Evolutionary conservation across 371 early-diverging fungal genomes (phyloP).

Genomic region (Ordospora colligata): DNA sequence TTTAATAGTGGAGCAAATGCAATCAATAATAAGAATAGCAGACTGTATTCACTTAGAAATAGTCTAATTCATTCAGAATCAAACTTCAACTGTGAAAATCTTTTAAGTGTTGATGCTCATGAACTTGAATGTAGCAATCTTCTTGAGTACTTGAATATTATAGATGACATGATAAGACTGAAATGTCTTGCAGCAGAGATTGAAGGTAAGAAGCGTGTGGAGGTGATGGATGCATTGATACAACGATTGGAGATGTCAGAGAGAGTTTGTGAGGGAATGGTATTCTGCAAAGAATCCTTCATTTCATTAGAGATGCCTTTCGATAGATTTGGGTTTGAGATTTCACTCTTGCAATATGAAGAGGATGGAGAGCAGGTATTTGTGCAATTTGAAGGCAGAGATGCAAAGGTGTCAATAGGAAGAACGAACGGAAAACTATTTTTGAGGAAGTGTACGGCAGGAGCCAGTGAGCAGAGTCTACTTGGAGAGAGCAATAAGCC

Average conservation of each 20-base stretch:
- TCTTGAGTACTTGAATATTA: neutral
- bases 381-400: neutral
- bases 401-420: neutral
- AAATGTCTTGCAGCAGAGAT: neutral
- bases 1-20: neutral
- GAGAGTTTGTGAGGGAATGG: neutral
- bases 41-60: neutral
- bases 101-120: no score
- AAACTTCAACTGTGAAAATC: neutral
- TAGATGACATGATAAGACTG: neutral
- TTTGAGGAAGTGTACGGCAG: neutral
- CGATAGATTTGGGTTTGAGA: neutral
- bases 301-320: neutral
- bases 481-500: neutral
- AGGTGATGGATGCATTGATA: neutral
- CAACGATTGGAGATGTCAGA: neutral
- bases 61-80: neutral
- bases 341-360: neutral
- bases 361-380: neutral
- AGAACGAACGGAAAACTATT: neutral
- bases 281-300: conserved; percentile 9
- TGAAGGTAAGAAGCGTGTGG: neutral
- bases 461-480: neutral
- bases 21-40: neutral
- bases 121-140: neutral